Evolutionary conservation across 352 stramenopile species (phyloP).

Genomic region (Pythium brassicae): DNA sequence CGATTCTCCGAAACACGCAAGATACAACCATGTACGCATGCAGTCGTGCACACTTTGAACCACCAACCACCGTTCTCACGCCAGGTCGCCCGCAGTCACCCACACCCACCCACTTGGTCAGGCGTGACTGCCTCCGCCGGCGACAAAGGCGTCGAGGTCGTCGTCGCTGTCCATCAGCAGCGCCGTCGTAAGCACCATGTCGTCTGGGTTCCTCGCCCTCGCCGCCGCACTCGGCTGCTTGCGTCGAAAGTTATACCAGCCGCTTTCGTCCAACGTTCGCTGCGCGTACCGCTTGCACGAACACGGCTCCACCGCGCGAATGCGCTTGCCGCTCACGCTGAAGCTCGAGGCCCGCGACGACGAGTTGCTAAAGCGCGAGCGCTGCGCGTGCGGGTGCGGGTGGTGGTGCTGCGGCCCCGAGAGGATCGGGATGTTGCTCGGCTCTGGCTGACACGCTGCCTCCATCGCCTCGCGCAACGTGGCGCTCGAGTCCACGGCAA

Average conservation of each 20-base stretch:
- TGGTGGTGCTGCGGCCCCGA: neutral
- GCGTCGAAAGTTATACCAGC: conserved; percentile 1
- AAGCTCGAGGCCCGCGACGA: conserved; percentile 2
- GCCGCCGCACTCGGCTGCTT: neutral
- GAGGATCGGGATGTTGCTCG: conserved; percentile 2
- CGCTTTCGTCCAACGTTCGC: neutral
- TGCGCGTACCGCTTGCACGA: conserved; percentile 1
- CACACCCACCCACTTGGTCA: too few relatives aligned
- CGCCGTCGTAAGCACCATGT: conserved; percentile 2
- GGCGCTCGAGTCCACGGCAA: conserved; percentile 7
- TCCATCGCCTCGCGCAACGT: neutral
- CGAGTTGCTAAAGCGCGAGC: neutral
- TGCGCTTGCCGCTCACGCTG: neutral
- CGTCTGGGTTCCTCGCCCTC: neutral
- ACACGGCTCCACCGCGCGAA: neutral
- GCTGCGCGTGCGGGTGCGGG: neutral
- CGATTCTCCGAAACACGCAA: neutral
- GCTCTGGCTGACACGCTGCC: neutral
- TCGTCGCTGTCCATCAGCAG: conserved; percentile 3
- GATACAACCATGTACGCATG: neutral
- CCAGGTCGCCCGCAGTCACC: too few relatives aligned
- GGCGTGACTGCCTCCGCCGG: neutral
- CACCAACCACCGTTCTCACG: neutral
- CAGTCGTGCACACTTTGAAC: neutral
- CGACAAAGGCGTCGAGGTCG: neutral